Evolutionary conservation across 2,329 filamentous ascomycete species (phyloP).

Genomic region (Calonectria montana): DNA sequence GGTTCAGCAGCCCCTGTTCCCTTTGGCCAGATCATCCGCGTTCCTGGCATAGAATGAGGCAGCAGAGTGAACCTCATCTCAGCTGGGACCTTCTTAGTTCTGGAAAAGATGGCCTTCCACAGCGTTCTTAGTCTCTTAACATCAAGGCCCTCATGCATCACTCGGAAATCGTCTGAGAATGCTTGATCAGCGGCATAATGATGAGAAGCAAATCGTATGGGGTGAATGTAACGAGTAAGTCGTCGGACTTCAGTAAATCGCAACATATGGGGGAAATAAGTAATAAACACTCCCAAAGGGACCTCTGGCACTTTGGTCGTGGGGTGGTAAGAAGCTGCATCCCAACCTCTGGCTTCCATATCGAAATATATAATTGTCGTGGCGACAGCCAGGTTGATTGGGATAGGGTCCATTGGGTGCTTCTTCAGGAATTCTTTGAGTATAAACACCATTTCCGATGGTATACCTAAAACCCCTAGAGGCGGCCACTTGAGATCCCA

Average conservation of each 20-base stretch:
- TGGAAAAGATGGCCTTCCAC: neutral
- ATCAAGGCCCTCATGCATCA: neutral
- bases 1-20: neutral
- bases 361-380: conserved; percentile 6
- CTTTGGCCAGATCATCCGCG: neutral
- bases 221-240: neutral
- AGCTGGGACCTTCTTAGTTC: neutral
- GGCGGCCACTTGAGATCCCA: neutral
- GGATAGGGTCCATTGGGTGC: neutral
- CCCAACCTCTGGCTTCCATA: neutral
- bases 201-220: neutral
- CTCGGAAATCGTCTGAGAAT: neutral
- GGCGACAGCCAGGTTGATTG: conserved; percentile 6
- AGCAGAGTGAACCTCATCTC: neutral
- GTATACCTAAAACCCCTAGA: neutral
- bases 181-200: neutral
- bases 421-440: neutral
- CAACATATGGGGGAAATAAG: neutral
- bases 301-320: neutral
- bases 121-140: neutral
- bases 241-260: neutral
- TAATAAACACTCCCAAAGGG: neutral
- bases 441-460: neutral
- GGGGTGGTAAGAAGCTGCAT: neutral
- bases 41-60: neutral